Conservation (phyloP, 2,329 filamentous ascomycete species). For the Alternaria infectoria region DNA sequence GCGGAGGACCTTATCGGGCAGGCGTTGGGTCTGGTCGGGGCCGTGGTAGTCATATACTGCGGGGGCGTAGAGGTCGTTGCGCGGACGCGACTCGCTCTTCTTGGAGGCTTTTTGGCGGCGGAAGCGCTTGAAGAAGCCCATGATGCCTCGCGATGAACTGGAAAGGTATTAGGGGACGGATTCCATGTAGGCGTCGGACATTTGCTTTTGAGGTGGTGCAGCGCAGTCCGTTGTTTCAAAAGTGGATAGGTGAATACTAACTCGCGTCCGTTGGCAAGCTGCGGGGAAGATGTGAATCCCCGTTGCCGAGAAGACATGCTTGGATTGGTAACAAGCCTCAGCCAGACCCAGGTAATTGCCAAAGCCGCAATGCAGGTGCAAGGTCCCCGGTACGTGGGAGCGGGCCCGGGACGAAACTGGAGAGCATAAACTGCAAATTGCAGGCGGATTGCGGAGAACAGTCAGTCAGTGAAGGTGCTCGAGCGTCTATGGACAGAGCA, state of each 20-base stretch:
- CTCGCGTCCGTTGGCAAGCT: conserved; percentile 29
- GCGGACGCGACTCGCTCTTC: conserved; percentile 40
- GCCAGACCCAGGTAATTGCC: conserved; percentile 1
- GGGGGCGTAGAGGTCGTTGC: conserved; percentile 39
- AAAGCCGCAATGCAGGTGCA: conserved; percentile 8
- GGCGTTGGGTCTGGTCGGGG: conserved; percentile 53
- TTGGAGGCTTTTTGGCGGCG: conserved; percentile 53
- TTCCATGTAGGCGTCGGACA: conserved; percentile 19
- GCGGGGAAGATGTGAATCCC: conserved; percentile 30
- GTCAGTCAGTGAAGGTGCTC: conserved; percentile 8
- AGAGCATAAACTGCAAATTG: conserved; percentile 14
- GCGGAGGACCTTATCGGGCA: conserved; percentile 73
- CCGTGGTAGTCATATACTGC: conserved; percentile 40
- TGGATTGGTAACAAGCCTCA: conserved; percentile 13
- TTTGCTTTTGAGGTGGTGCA: conserved; percentile 21
- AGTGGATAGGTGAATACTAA: conserved; percentile 27
- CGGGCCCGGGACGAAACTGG: background rate
- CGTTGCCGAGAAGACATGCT: conserved; percentile 38
- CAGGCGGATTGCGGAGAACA: background rate
- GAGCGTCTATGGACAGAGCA: conserved; percentile 9
- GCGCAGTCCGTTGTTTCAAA: conserved; percentile 15
- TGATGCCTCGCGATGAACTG: conserved; percentile 46
- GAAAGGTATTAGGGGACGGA: conserved; percentile 20
- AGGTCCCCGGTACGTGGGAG: conserved; percentile 2
- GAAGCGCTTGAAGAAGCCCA: conserved; percentile 60